A percentile compares a stretch with the other conserved stretches of the same genome.
These are phyloP conservation scores for Monilinia fructicola DNA, from an alignment of 2,329 filamentous ascomycete genomes.

Conservation along the genomic window DNA sequence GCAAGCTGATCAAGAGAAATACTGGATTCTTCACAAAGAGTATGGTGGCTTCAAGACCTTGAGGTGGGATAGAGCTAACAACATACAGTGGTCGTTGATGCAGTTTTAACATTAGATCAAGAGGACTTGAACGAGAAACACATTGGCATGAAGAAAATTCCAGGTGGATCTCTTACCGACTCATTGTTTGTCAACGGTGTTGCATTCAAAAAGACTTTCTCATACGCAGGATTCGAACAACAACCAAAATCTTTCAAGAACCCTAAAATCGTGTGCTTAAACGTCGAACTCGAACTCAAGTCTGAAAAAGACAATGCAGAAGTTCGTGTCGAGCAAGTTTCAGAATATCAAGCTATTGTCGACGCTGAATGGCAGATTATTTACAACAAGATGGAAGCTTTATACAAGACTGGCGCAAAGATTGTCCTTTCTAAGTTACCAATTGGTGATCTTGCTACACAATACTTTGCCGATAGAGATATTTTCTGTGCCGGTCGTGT, in stretches of 20 bases:
- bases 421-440: constrained; percentile 96
- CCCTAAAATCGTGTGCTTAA: constrained; percentile 95
- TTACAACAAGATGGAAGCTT: constrained; percentile 96
- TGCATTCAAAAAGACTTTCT: constrained; percentile 99
- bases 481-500: constrained; percentile 98
- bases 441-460: constrained; percentile 94
- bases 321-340: constrained; percentile 95
- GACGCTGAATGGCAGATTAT: constrained; percentile 99
- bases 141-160: constrained; percentile 98
- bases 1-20: constrained; percentile 98
- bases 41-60: constrained; percentile 49
- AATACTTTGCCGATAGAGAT: constrained; percentile 96
- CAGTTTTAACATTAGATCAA: constrained; percentile 92
- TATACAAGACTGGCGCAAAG: constrained; percentile 92
- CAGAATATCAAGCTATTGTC: constrained; percentile 98
- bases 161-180: constrained; percentile 91
- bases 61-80: constrained; percentile 36
- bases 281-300: constrained; percentile 97
- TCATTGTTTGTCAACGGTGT: constrained; percentile 97
- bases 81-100: constrained; percentile 86
- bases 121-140: constrained; percentile 96
- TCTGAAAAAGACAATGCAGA: constrained; percentile 99
- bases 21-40: constrained; percentile 97
- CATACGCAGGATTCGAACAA: constrained; percentile 98
- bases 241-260: constrained; percentile 94